Base-by-base conservation (phyloP, 352 stramenopile genomes). In the Globisporangium perplexum region DNA sequence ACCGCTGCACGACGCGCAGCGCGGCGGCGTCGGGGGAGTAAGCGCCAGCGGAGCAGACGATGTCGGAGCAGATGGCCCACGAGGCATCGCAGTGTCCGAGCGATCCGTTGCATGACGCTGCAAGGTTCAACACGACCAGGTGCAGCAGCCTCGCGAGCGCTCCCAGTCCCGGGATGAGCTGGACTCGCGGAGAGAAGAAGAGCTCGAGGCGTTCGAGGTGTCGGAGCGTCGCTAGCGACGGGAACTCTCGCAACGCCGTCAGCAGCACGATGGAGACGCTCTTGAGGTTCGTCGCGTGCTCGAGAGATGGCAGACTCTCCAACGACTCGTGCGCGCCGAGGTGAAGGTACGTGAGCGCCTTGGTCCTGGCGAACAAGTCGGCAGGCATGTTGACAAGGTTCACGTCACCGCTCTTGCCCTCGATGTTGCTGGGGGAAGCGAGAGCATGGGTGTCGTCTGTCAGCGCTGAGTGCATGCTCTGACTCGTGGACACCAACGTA, bases 301-400 rank as follows among this genome's bases (percentile, higher is more conserved):
- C 30, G 23, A 86, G 61, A 3, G 61, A 53, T 11, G 72, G 63
- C 3, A 83, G 26, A 0, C 36, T 36, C 1, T 45, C 4, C 24
- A 83, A 55, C 8, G 50, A 41, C 17, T 44, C 23, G 30, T 79
- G 68, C 4, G 59, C 20, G 8, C 71, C 68, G 0, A 86, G 41
- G 17, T 80, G 65, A 1, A 86, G 51, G 26, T 68, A 74, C 0
- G 55, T 59, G 10, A 86, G 52, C 4, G 63, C 53, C 0, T 45
- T 35, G 63, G 74, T 77, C 4, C 56, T n/a, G 1, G 20, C 33
- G 39, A 86, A 83, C 1, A 83, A 38, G 33, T 71, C 52, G 1
- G 11, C 17, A 0, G 57, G 60, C 12, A 83, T 30, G 1, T 41
- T 48, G 0, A 47, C 17, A n/a, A 82, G 24, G 30, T 74, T 77